These are phyloP conservation scores for Pichia membranifaciens DNA, from an alignment of 805 yeast genomes.

Conservation along the genomic window DNA sequence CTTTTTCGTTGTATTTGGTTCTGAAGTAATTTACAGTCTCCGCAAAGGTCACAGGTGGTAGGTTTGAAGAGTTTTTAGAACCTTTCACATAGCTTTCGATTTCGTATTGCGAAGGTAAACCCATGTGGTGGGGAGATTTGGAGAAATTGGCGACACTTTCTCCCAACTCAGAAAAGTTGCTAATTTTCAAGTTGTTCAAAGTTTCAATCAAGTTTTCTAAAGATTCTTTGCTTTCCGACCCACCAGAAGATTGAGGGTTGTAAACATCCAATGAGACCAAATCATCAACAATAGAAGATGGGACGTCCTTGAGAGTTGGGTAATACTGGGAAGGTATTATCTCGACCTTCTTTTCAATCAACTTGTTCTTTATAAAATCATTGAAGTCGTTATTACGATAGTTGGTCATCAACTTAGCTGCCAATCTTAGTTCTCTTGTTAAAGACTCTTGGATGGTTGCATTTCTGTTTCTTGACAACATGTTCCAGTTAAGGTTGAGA, in stretches of 20 bases:
- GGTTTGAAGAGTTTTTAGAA: slow-evolving; percentile 49
- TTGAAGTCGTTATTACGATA: slow-evolving; percentile 43
- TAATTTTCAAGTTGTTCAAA: slow-evolving; percentile 34
- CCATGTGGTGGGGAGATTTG: slow-evolving; percentile 56
- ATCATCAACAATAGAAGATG: slow-evolving; percentile 57
- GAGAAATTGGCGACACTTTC: slow-evolving; percentile 34
- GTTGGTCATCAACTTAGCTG: slow-evolving; percentile 63
- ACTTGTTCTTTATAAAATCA: slow-evolving; percentile 47
- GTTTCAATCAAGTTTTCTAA: slow-evolving; percentile 18
- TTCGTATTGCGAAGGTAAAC: slow-evolving; percentile 69
- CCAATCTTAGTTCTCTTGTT: slow-evolving; percentile 66
- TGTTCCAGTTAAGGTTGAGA: slow-evolving; percentile 61
- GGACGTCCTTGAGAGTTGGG: slow-evolving; percentile 60
- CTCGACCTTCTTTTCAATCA: slow-evolving; percentile 37
- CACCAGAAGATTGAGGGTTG: slow-evolving; percentile 18
- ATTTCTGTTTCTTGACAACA: slow-evolving; percentile 55
- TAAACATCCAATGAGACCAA: slow-evolving; percentile 23
- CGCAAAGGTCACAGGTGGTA: slow-evolving; percentile 51
- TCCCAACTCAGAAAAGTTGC: slow-evolving; percentile 30
- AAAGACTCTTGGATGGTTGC: slow-evolving; percentile 61
- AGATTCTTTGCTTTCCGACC: slow-evolving; percentile 12
- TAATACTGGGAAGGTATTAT: slow-evolving; percentile 13
- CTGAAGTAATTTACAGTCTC: slow-evolving; percentile 66
- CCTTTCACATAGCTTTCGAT: slow-evolving; percentile 66
- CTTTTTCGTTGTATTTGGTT: slow-evolving; percentile 42